A percentile compares a stretch with the other conserved stretches of the same genome.
These are phyloP conservation scores for Neoscytalidium dimidiatum DNA, from an alignment of 2,329 filamentous ascomycete genomes.

Conservation along the genomic window DNA sequence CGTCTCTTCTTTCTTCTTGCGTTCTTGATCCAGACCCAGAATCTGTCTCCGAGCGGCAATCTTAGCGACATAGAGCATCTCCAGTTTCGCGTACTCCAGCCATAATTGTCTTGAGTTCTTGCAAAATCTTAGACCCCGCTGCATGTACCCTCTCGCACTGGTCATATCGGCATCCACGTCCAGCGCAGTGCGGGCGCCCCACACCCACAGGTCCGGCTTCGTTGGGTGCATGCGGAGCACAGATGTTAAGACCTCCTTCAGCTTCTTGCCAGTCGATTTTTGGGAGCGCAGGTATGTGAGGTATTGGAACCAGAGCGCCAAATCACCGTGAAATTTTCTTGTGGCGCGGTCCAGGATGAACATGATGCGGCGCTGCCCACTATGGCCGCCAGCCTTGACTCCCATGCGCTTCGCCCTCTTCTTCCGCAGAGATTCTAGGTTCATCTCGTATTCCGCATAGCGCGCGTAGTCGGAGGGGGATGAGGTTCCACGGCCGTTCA, in stretches of 20 bases:
- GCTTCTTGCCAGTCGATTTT: conserved; percentile 59
- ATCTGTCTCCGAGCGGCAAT: conserved; percentile 73
- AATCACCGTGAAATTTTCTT: conserved; percentile 77
- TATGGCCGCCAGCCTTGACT: conserved; percentile 69
- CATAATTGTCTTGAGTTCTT: conserved; percentile 73
- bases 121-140: conserved; percentile 88
- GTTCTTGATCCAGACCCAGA: conserved; percentile 59
- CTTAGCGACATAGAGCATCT: conserved; percentile 88
- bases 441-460: conserved; percentile 75
- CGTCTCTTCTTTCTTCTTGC: conserved; percentile 42
- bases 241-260: conserved; percentile 61
- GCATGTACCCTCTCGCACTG: conserved; percentile 80
- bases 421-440: conserved; percentile 69
- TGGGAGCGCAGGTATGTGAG: conserved; percentile 75
- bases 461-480: conserved; percentile 76
- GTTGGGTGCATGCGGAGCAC: conserved; percentile 84
- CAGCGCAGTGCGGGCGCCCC: conserved; percentile 75
- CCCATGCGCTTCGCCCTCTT: conserved; percentile 82
- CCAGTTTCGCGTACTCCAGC: conserved; percentile 86
- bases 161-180: conserved; percentile 85
- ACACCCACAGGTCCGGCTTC: conserved; percentile 81
- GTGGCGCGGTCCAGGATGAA: conserved; percentile 87
- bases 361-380: conserved; percentile 80
- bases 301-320: conserved; percentile 86
- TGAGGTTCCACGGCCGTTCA: conserved; percentile 75